phyloP scores from a whole-genome alignment of 805 yeast genomes.

The Pichia occidentalis region DNA sequence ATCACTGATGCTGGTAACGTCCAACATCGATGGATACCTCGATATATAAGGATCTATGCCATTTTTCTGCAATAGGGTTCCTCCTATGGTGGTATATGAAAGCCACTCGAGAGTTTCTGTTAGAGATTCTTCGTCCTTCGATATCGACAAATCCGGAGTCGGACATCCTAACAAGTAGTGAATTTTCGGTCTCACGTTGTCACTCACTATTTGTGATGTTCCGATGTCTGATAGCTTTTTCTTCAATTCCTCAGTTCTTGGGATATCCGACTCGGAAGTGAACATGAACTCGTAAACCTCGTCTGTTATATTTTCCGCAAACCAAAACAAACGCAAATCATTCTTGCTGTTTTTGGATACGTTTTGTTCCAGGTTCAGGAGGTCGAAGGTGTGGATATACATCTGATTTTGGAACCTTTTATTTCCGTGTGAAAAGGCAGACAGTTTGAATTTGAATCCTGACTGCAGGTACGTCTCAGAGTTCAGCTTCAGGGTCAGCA shows the following conservation, averaged over 20 bases:
- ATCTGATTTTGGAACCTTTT: conserved; percentile 17
- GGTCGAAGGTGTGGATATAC: conserved; percentile 21
- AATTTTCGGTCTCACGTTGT: not conserved
- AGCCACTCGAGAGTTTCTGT: conserved; percentile 27
- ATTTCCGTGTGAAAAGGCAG: conserved; percentile 24
- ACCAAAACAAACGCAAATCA: conserved; percentile 27
- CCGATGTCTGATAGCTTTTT: not conserved
- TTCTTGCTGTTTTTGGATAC: conserved; percentile 16
- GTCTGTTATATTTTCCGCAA: conserved; percentile 20
- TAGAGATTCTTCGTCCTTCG: conserved; percentile 20
- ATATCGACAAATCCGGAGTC: conserved; percentile 17
- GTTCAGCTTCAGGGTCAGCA: conserved; percentile 27
- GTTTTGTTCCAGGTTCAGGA: conserved; percentile 11
- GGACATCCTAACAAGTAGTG: conserved; percentile 13
- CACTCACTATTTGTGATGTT: not conserved
- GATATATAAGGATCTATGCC: conserved; percentile 22
- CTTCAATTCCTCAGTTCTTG: not conserved
- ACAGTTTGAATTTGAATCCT: conserved; percentile 29
- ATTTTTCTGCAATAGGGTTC: conserved; percentile 23
- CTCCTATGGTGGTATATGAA: conserved; percentile 23
- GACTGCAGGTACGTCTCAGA: conserved; percentile 26
- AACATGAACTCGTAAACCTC: conserved; percentile 3
- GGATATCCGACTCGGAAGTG: conserved; percentile 2
- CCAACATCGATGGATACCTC: conserved; percentile 17
- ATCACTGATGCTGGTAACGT: conserved; percentile 1